Percentiles rank a stretch among this genome's conserved stretches.
These are phyloP conservation scores for Globisporangium nunn DNA, from an alignment of 352 stramenopile genomes.

Conservation along the genomic window DNA sequence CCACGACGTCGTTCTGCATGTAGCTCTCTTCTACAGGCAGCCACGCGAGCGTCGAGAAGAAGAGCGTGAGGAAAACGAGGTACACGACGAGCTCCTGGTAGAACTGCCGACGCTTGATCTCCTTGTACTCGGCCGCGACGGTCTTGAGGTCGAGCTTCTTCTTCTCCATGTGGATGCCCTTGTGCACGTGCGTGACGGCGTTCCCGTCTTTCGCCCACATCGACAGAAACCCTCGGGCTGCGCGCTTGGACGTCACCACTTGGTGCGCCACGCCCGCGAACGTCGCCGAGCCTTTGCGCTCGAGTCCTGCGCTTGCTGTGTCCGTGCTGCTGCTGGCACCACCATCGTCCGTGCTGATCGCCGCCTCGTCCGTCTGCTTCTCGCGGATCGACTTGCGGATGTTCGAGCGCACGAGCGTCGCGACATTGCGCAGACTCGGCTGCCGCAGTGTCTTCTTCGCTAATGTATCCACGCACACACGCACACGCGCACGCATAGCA, in stretches of 20 bases:
- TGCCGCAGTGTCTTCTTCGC: conserved; percentile 29
- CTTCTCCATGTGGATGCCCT: conserved; percentile 87
- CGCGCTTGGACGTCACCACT: conserved; percentile 63
- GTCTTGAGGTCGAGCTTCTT: conserved; percentile 79
- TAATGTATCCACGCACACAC: neutral
- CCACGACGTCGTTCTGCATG: conserved; percentile 81
- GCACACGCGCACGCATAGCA: neutral
- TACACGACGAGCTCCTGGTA: conserved; percentile 87
- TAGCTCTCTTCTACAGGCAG: conserved; percentile 78
- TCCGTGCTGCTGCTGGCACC: conserved; percentile 1
- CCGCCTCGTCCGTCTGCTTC: conserved; percentile 2
- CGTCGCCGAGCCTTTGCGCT: conserved; percentile 19
- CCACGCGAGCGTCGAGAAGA: conserved; percentile 76
- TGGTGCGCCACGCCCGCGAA: conserved; percentile 75
- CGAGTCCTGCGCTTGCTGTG: conserved; percentile 6
- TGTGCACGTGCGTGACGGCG: conserved; percentile 53
- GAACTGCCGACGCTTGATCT: conserved; percentile 83
- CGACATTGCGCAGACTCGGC: conserved; percentile 56
- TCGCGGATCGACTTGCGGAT: conserved; percentile 30
- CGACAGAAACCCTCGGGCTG: conserved; percentile 56
- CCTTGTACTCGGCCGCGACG: conserved; percentile 79
- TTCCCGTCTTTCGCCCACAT: conserved; percentile 64
- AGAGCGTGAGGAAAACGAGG: conserved; percentile 62
- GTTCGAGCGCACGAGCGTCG: conserved; percentile 52
- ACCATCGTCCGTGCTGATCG: conserved; percentile 4